Base-by-base conservation (phyloP, 2,329 filamentous ascomycete genomes). In the Fusarium chaquense region DNA sequence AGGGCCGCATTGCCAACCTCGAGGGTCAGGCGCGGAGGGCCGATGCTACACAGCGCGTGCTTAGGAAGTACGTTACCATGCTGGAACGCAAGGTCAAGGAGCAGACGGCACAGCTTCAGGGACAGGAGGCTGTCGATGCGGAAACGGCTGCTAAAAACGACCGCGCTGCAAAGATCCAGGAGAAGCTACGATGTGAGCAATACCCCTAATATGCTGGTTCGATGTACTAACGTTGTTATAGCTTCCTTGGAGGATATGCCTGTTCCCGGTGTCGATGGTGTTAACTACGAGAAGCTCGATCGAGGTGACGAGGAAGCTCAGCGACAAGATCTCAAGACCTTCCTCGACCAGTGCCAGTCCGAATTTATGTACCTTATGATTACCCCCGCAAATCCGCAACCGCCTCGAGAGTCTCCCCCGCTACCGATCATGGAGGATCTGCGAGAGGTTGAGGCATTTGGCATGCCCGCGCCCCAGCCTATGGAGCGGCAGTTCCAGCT, bases 1-100 rank as follows among this genome's bases (percentile, higher is more conserved):
- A 97, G 84, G 94, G 93, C 73, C 91, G 97, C 77, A 98, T 99
- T 82, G 95, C 95, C 53, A 92, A 93, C 76, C 88, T 98, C 70
- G 96, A 99, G 81, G 96, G 96, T 57, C 93, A 97, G 73, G 89
- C 91, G 33, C 87, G 94, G 70, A 93, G 95, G 72, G 91, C 93
- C 52, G 96, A 97, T 81, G 91, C 93, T 66, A 89, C 94, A 61
- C 94, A 97, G 75, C 94, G 94, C 80, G 93, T 94, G 35, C 83
- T 98, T 57, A 94, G 93, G 78, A 94, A 94, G 83, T 97, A 98
- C 77, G 92, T 98, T 62, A 86, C 90, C 57, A 93, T 98, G 81
- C 86, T 98, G 67, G 94, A 98, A 82, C 89, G 90, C 74, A 96
- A 95, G 68, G 84, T 98, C 75, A 94, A 92, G 80, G 91, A 93